phyloP scores from a whole-genome alignment of 1,139 yeast genomes.

The Suhomyces atakaporum region DNA sequence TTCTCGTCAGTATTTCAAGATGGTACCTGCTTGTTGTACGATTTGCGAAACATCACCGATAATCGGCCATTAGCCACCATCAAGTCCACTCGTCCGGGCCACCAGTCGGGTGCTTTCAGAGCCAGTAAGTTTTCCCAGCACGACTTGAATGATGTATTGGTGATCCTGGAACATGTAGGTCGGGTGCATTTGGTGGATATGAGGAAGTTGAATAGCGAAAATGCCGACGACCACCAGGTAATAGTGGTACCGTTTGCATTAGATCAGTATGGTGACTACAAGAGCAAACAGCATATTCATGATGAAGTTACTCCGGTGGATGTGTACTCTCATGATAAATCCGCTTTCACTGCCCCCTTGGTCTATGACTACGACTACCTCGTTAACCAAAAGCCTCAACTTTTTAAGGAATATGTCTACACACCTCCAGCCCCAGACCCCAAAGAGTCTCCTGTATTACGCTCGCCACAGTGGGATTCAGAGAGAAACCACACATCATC shows the following conservation, averaged over 20 bases:
- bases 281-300: conserved; percentile 9
- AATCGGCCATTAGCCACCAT: conserved; percentile 53
- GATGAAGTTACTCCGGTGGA: background rate
- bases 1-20: conserved; percentile 86
- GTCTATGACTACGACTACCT: conserved; percentile 49
- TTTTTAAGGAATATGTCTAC: conserved; percentile 41
- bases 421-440: conserved; percentile 27
- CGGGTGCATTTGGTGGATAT: conserved; percentile 82
- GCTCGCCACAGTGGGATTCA: conserved; percentile 26
- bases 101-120: conserved; percentile 61
- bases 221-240: conserved; percentile 63
- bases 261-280: conserved; percentile 41
- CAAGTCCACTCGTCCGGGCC: conserved; percentile 61
- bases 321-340: conserved; percentile 1
- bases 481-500: background rate
- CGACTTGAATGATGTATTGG: conserved; percentile 72
- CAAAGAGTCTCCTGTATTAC: conserved; percentile 24
- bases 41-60: conserved; percentile 56
- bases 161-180: conserved; percentile 82
- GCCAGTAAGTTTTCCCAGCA: conserved; percentile 66
- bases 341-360: conserved; percentile 40
- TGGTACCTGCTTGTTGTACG: conserved; percentile 77
- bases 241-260: conserved; percentile 53
- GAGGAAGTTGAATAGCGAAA: conserved; percentile 50
- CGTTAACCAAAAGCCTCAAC: conserved; percentile 39